phyloP scores from a whole-genome alignment of 495 filamentous ascomycete species.

The Platismatia glauca region DNA sequence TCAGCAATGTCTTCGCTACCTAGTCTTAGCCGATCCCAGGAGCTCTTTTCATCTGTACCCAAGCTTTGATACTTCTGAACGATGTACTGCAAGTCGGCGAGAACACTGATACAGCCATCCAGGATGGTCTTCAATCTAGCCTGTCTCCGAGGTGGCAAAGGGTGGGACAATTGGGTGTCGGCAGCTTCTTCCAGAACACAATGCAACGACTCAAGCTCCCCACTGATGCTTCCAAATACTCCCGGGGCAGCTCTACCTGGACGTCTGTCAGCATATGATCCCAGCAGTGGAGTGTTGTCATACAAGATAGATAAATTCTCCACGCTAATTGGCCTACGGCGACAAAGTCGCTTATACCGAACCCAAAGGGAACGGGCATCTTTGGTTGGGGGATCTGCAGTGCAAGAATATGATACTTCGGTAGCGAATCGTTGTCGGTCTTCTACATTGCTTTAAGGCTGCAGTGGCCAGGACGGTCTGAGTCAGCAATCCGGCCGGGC shows the following conservation, averaged over 20 bases:
- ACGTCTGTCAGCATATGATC: background rate
- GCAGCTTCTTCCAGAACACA: conserved; percentile 6
- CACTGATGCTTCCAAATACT: background rate
- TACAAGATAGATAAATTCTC: conserved; percentile 3
- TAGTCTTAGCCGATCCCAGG: conserved; percentile 7
- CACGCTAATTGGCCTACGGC: conserved; percentile 6
- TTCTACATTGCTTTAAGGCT: background rate
- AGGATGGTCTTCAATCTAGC: conserved; percentile 2
- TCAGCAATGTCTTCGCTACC: conserved; percentile 8
- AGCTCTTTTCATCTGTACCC: background rate
- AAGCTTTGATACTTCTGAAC: conserved; percentile 3
- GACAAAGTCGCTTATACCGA: conserved; percentile 9
- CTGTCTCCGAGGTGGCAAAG: background rate
- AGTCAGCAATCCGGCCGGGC: background rate
- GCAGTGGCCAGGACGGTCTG: conserved; percentile 1
- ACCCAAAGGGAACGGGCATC: conserved; percentile 6
- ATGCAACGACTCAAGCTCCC: background rate
- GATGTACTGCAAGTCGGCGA: background rate
- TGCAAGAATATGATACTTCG: background rate
- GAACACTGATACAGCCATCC: background rate
- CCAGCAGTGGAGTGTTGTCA: background rate
- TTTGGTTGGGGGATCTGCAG: background rate
- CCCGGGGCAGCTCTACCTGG: conserved; percentile 1
- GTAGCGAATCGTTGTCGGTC: background rate
- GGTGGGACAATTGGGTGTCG: conserved; percentile 1